Base-by-base conservation (phyloP, 208 protist genomes). In the Spongospora subterranea region DNA sequence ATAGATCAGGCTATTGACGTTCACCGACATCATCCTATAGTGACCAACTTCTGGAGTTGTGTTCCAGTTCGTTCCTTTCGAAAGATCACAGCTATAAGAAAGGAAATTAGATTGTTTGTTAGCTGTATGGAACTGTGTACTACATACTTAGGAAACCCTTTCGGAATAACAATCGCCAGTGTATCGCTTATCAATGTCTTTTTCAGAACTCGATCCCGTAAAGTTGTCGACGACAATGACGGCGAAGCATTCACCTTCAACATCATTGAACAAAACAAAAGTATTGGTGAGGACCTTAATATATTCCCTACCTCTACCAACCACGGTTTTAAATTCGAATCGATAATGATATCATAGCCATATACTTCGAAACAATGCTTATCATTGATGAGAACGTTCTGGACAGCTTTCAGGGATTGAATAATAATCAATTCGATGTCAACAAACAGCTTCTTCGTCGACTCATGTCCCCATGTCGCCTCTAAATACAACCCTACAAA, bases 301-400 rank as follows among this genome's bases (percentile, higher is more conserved):
- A 38, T 35, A 0, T 41, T 43, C 43, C 20, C 20, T 38, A 91
- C 97, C 92, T 99, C 98, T 89, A 99, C 97, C 0, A 99, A 93
- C 95, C 98, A 98, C 0, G 98, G 98, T 46, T 97, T 95, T 6
- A 99, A 93, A 0, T 94, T 88, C n/a, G 95, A 94, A 92, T 99
- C 98, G 54, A 99, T 95, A 35, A 99, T 94, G 6, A 99, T 95
- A 93, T 99, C 98, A 90, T 98, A 99, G 32, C 98, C 98, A 94
- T 98, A 99, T 29, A 97, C 91, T 93, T 99, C 98, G 95, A 98
- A 99, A 91, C 96, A 98, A 88, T 96, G 92, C n/a, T 93, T 93
- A 88, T 98, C 97, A 89, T 98, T 97, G 90, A 97, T 97, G 82
- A 99, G 97, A 0, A 97, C 94, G 66, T 93, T 90, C 89, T 97